A percentile compares a stretch with the other conserved stretches of the same genome.
phyloP scores from a whole-genome alignment of 495 filamentous ascomycete genomes.

The Elasticomyces elasticus region DNA sequence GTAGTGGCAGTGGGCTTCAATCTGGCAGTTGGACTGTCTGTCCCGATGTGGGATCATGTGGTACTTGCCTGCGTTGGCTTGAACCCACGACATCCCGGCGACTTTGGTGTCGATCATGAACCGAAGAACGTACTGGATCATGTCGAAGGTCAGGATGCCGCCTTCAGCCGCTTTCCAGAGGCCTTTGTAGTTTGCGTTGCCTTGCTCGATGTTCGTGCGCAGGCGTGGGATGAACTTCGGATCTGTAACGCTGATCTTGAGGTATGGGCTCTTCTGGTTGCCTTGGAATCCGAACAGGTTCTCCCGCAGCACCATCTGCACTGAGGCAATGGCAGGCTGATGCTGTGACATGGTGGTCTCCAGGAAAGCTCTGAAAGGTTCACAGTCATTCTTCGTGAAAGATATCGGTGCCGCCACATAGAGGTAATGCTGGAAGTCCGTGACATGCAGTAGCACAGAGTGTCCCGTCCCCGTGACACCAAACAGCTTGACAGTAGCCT shows the following conservation, averaged over 20 bases:
- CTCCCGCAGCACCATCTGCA: slow-evolving; percentile 70
- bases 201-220: slow-evolving; percentile 59
- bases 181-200: slow-evolving; percentile 76
- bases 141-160: slow-evolving; percentile 78
- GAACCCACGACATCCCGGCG: slow-evolving; percentile 94
- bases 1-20: slow-evolving; percentile 79
- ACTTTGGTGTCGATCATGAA: slow-evolving; percentile 98
- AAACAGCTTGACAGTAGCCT: slow-evolving; percentile 74
- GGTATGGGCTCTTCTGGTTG: slow-evolving; percentile 79
- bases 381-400: slow-evolving; percentile 68
- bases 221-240: slow-evolving; percentile 69
- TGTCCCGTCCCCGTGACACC: slow-evolving; percentile 97
- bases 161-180: slow-evolving; percentile 68
- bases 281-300: slow-evolving; percentile 90
- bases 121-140: slow-evolving; percentile 83
- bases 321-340: slow-evolving; percentile 55
- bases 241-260: slow-evolving; percentile 86
- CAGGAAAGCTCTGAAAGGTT: slow-evolving; percentile 63
- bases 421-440: slow-evolving; percentile 90
- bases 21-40: slow-evolving; percentile 83
- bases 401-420: slow-evolving; percentile 80
- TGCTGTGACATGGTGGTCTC: slow-evolving; percentile 61
- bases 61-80: slow-evolving; percentile 67
- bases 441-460: slow-evolving; percentile 90
- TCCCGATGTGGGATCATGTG: slow-evolving; percentile 47